These are phyloP conservation scores for Tolypocladium inflatum DNA, from an alignment of 2,329 filamentous ascomycete genomes.

Conservation along the genomic window DNA sequence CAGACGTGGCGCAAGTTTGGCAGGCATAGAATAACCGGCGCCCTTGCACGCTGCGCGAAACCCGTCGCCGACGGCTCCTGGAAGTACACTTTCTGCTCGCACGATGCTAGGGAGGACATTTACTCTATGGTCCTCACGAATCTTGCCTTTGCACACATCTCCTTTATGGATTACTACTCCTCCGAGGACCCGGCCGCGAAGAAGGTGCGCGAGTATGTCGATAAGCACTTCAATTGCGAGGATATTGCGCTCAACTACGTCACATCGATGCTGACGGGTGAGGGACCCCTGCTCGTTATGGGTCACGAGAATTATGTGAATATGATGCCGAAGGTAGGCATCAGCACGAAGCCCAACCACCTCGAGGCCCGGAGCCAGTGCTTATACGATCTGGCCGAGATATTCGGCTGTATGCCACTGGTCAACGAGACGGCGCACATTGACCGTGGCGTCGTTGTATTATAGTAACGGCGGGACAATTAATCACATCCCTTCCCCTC, in stretches of 20 bases:
- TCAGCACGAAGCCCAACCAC: conserved; percentile 22
- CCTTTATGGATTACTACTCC: conserved; percentile 28
- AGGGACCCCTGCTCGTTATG: conserved; percentile 23
- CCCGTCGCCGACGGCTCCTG: conserved; percentile 15
- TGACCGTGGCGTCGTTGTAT: conserved; percentile 18
- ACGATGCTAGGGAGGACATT: conserved; percentile 11
- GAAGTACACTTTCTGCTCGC: conserved; percentile 22
- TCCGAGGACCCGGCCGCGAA: conserved; percentile 19
- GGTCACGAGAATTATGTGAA: conserved; percentile 22
- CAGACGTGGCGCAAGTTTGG: conserved; percentile 30
- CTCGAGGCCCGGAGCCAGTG: conserved; percentile 22
- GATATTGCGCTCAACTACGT: conserved; percentile 30
- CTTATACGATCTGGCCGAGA: conserved; percentile 20
- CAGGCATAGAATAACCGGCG: conserved; percentile 21
- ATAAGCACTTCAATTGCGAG: conserved; percentile 29
- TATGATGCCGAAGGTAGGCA: conserved; percentile 19
- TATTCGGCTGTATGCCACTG: conserved; percentile 25
- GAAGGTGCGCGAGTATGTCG: conserved; percentile 26
- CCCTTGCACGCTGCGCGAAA: conserved; percentile 23
- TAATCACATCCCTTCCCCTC: no score
- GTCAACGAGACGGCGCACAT: conserved; percentile 21
- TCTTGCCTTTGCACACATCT: conserved; percentile 26
- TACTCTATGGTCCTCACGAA: conserved; percentile 29
- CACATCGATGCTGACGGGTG: conserved; percentile 21
- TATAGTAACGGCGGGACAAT: background rate